Evolutionary conservation across 352 stramenopile genomes (phyloP).

Genomic region (Pilasporangium apinafurcum): DNA sequence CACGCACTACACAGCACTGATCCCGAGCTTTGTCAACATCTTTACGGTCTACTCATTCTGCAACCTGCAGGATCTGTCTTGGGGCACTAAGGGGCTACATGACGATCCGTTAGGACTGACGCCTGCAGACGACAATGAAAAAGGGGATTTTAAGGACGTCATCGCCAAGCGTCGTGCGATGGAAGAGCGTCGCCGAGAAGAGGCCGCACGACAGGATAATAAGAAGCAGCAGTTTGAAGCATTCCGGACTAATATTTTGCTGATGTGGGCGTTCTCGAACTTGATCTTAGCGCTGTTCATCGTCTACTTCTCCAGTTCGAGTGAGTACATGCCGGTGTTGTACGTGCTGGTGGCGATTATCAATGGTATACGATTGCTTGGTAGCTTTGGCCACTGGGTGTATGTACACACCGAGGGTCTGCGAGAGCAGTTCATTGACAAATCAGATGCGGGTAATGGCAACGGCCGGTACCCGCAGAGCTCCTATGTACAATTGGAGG

Average conservation of each 20-base stretch:
- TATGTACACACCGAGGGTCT: slow-evolving; percentile 52
- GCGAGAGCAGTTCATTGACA: slow-evolving; percentile 34
- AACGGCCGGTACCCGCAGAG: slow-evolving; percentile 39
- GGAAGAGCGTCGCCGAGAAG: slow-evolving; percentile 62
- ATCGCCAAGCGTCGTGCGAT: slow-evolving; percentile 65
- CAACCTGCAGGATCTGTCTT: slow-evolving; percentile 85
- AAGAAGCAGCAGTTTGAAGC: slow-evolving; percentile 77
- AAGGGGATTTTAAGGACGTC: slow-evolving; percentile 82
- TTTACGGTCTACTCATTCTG: slow-evolving; percentile 89
- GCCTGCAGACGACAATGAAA: slow-evolving; percentile 49
- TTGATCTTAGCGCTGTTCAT: slow-evolving; percentile 73
- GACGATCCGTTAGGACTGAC: slow-evolving; percentile 41
- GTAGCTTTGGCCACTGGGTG: slow-evolving; percentile 64
- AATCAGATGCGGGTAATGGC: slow-evolving; percentile 48
- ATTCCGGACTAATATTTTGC: slow-evolving; percentile 79
- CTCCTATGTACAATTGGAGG: slow-evolving; percentile 57
- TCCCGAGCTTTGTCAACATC: slow-evolving; percentile 87
- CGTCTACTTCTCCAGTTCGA: slow-evolving; percentile 52
- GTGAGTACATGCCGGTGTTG: slow-evolving; percentile 57
- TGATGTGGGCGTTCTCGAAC: slow-evolving; percentile 80
- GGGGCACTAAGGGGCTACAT: slow-evolving; percentile 74
- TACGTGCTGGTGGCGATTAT: slow-evolving; percentile 66
- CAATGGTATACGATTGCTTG: slow-evolving; percentile 59
- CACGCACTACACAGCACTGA: slow-evolving; percentile 82
- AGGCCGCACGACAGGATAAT: slow-evolving; percentile 43